phyloP scores from a whole-genome alignment of 805 yeast genomes.

The Kodamaea neixiangensis region DNA sequence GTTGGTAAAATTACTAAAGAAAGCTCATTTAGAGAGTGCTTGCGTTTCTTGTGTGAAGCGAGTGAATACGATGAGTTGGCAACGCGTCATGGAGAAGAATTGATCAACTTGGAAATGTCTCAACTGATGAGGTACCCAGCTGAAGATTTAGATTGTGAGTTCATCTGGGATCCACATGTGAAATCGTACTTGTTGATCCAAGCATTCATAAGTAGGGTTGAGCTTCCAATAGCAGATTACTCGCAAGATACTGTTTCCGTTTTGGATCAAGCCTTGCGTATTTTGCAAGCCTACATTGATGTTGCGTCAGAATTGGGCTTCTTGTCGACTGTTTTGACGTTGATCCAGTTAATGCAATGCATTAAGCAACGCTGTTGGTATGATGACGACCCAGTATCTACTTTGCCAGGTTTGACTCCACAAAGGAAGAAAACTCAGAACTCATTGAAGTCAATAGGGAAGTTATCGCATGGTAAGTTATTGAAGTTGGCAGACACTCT shows the following conservation, averaged over 20 bases:
- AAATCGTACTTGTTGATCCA: conserved; percentile 72
- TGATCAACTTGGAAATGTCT: conserved; percentile 82
- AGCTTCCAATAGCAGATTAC: conserved; percentile 93
- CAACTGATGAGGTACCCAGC: conserved; percentile 64
- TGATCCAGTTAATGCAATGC: conserved; percentile 76
- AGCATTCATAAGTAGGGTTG: conserved; percentile 69
- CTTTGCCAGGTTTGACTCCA: conserved; percentile 50
- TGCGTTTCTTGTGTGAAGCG: conserved; percentile 61
- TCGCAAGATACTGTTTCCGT: conserved; percentile 92
- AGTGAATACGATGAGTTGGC: conserved; percentile 86
- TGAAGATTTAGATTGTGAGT: conserved; percentile 56
- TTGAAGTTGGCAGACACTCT: conserved; percentile 36
- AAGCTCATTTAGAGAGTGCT: conserved; percentile 58
- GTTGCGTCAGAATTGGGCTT: conserved; percentile 84
- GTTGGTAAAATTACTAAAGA: conserved; percentile 52
- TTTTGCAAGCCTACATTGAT: conserved; percentile 89
- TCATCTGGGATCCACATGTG: conserved; percentile 86
- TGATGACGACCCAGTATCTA: conserved; percentile 68
- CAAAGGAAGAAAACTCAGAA: conserved; percentile 10
- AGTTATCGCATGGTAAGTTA: conserved; percentile 35
- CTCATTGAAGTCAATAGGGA: conserved; percentile 46
- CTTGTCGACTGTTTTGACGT: conserved; percentile 56
- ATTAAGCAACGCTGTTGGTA: conserved; percentile 88
- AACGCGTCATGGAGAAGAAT: conserved; percentile 88
- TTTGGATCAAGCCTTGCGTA: conserved; percentile 90